Conservation (phyloP, 2,329 filamentous ascomycete genomes). For the Bisporella sp. region DNA sequence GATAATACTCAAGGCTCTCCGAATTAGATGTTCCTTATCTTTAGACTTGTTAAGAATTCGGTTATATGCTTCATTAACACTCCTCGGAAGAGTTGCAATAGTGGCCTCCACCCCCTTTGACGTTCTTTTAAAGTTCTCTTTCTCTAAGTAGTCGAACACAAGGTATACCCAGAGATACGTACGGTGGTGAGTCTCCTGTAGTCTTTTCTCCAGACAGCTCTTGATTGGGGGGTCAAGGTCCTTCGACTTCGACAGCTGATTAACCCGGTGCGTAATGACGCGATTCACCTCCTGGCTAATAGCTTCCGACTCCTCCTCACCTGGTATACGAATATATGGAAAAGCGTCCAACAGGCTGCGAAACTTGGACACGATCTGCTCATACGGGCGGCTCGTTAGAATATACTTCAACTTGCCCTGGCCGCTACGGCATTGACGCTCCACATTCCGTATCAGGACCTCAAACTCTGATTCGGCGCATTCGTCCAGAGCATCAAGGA, state of each 20-base stretch:
- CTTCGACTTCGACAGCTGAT: slow-evolving; percentile 1
- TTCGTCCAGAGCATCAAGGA: slow-evolving; percentile 36
- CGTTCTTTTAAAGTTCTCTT: background rate
- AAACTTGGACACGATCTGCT: slow-evolving; percentile 24
- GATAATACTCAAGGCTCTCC: slow-evolving; percentile 29
- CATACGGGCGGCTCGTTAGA: slow-evolving; percentile 31
- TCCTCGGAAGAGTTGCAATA: slow-evolving; percentile 12
- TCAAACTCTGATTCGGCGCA: slow-evolving; percentile 20
- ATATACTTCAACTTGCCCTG: slow-evolving; percentile 26
- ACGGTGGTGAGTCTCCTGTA: slow-evolving; percentile 5
- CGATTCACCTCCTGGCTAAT: slow-evolving; percentile 31
- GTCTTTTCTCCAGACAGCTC: slow-evolving; percentile 1
- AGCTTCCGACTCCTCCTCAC: slow-evolving; percentile 29
- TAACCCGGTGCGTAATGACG: slow-evolving; percentile 23
- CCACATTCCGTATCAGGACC: slow-evolving; percentile 15
- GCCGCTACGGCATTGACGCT: background rate
- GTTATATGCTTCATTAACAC: slow-evolving; percentile 29
- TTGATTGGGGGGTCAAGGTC: background rate
- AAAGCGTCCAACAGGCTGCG: slow-evolving; percentile 14
- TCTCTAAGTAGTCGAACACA: slow-evolving; percentile 7
- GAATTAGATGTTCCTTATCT: slow-evolving; percentile 6
- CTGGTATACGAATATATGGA: slow-evolving; percentile 28
- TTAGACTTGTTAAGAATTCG: slow-evolving; percentile 22
- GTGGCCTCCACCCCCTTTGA: background rate
- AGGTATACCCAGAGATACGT: slow-evolving; percentile 14